These are phyloP conservation scores for Microsporum ferrugineum DNA, from an alignment of 2,329 filamentous ascomycete species.

Conservation along the genomic window DNA sequence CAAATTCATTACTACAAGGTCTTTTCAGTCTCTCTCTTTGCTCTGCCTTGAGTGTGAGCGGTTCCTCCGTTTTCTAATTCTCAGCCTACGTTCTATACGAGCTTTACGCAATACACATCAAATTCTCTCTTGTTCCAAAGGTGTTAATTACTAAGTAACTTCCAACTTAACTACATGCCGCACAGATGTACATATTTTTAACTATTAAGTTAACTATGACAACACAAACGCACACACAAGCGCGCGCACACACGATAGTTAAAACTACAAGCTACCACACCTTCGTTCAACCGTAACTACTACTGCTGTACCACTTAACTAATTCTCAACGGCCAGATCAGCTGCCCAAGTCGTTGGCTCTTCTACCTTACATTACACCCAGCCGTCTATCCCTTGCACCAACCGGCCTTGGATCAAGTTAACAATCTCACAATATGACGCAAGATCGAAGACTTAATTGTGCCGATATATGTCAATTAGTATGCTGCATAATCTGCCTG, in stretches of 20 bases:
- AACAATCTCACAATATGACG: neutral
- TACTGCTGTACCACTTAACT: too few species aligned
- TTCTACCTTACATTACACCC: neutral
- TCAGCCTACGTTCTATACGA: neutral
- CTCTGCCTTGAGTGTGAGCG: neutral
- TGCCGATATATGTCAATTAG: neutral
- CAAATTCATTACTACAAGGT: neutral
- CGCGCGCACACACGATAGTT: too few species aligned
- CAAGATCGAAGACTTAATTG: neutral
- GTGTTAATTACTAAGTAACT: neutral
- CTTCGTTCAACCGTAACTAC: too few species aligned
- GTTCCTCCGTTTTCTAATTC: neutral
- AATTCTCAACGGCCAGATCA: too few species aligned
- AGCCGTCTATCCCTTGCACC: neutral
- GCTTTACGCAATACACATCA: neutral
- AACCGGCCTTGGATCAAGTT: neutral
- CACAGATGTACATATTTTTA: too few species aligned
- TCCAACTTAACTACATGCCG: too few species aligned
- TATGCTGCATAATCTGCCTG: neutral
- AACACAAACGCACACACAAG: too few species aligned
- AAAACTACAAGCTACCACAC: too few species aligned
- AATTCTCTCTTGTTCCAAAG: neutral
- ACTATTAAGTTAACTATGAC: too few species aligned
- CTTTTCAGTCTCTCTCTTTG: neutral
- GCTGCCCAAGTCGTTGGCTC: neutral